Evolutionary conservation across 495 filamentous ascomycete genomes (phyloP).

Genomic region (Neurospora sp.): DNA sequence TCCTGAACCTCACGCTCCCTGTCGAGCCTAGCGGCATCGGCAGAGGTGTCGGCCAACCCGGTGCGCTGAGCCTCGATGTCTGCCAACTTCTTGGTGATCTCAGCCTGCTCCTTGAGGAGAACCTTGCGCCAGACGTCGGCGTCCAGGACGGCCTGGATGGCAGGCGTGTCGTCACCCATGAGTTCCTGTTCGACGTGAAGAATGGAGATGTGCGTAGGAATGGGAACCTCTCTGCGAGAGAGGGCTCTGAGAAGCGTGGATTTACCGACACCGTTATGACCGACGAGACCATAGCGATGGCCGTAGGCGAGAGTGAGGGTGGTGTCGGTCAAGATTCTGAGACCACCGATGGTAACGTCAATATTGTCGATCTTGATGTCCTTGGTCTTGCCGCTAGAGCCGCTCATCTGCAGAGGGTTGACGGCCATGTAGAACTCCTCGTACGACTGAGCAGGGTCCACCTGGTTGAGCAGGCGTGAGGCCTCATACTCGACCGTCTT

Average conservation of each 20-base stretch:
- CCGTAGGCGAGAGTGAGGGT: constrained; percentile 85
- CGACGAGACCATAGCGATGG: constrained; percentile 90
- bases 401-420: constrained; percentile 85
- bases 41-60: constrained; percentile 74
- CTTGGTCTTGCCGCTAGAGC: constrained; percentile 75
- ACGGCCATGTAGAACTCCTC: constrained; percentile 99
- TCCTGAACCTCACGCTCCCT: constrained; percentile 83
- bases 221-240: constrained; percentile 84
- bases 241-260: constrained; percentile 85
- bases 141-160: constrained; percentile 91
- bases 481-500: constrained; percentile 98
- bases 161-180: constrained; percentile 89
- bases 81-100: constrained; percentile 70
- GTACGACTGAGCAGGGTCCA: constrained; percentile 81
- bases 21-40: constrained; percentile 74
- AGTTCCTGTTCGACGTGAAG: constrained; percentile 99
- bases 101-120: constrained; percentile 80
- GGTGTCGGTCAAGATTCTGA: constrained; percentile 83
- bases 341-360: constrained; percentile 84
- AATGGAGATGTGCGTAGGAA: constrained; percentile 96
- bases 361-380: constrained; percentile 97
- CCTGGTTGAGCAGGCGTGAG: constrained; percentile 75
- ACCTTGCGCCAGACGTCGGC: constrained; percentile 99
- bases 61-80: constrained; percentile 71
- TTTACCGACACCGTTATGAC: constrained; percentile 99